Evolutionary conservation across 148 eudicot genomes (phyloP), one percentile per base, ranked within the genome.

Genomic region (Diospyros lotus): DNA sequence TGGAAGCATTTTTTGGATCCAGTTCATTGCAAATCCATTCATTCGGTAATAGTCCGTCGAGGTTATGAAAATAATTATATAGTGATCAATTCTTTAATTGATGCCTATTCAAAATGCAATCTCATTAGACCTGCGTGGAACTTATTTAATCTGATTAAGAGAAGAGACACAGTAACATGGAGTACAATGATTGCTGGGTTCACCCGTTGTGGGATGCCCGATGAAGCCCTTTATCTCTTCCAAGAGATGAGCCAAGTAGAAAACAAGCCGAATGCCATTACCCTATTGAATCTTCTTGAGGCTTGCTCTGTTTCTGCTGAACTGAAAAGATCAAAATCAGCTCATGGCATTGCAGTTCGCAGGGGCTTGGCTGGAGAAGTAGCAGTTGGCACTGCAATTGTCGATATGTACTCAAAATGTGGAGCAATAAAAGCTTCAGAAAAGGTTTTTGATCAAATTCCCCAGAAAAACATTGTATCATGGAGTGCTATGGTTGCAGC

Each of bases 141-240:
- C 52, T 71, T 88, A 66, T 94, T 91, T 79, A 64, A 68, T 67
- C 77, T 56, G 48, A 75, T 77, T 38, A 75, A 73, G 62, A 75
- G 53, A 52, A 85, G 79, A 75, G 92, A 91, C 77, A 80, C 62
- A 38, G 86, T 90, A 70, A 76, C 89, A 11, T 94, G 94, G 95
- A 94, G 91, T 50, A 84, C 89, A 39, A 94, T 94, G 95, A 94
- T 94, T 76, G 89, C 93, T 3, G 95, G 89, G 42, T 91, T 88
- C 69, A 84, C 90, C 28, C 76, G 86, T 15, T 90, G 95, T 84
- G 91, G 95, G 81, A 82, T 88, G 89, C 89, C 97, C 5, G 79
- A 84, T 73, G 90, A 91, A 69, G 91, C 97, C 17, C 80, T 88
- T 63, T 53, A 76, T 61, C 58, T 84, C 18, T 94, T 80, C 73